These are phyloP conservation scores for Globisporangium parvum DNA, from an alignment of 352 stramenopile species.

Conservation along the genomic window DNA sequence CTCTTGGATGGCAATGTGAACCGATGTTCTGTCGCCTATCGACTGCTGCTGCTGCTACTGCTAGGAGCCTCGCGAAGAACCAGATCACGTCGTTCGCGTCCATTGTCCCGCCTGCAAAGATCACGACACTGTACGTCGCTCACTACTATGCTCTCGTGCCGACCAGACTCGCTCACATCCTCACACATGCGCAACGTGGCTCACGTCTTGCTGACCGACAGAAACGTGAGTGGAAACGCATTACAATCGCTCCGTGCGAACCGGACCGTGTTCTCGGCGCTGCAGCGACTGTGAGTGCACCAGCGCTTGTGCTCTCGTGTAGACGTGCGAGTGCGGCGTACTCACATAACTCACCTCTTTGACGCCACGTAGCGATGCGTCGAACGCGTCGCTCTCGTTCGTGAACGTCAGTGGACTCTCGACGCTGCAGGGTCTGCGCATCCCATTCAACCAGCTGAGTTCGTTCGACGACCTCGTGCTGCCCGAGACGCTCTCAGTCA, in stretches of 20 bases:
- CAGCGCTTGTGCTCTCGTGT: not conserved
- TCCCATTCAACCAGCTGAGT: constrained; percentile 11
- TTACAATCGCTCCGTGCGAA: not conserved
- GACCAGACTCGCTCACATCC: too few species aligned
- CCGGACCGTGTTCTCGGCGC: not conserved
- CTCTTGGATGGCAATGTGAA: too few species aligned
- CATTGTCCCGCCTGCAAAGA: not conserved
- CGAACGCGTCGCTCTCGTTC: constrained; percentile 8
- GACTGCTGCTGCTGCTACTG: not conserved
- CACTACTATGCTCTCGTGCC: too few species aligned
- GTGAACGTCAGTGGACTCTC: constrained; percentile 2
- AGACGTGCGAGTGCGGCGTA: too few species aligned
- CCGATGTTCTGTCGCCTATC: not conserved
- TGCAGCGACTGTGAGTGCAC: constrained; percentile 8
- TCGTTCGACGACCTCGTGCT: constrained; percentile 7
- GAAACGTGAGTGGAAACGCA: constrained; percentile 6
- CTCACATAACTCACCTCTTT: too few species aligned
- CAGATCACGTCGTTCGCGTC: constrained; percentile 8
- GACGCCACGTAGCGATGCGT: constrained; percentile 4
- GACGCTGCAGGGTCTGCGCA: constrained; percentile 5
- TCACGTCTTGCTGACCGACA: too few species aligned
- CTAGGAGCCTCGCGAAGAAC: constrained; percentile 10
- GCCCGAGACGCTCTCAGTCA: constrained; percentile 4
- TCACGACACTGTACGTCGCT: constrained; percentile 5
- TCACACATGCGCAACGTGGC: too few species aligned